Evolutionary conservation across 139 green algal genomes (phyloP).

Genomic region (Ettlia oleoabundans): DNA sequence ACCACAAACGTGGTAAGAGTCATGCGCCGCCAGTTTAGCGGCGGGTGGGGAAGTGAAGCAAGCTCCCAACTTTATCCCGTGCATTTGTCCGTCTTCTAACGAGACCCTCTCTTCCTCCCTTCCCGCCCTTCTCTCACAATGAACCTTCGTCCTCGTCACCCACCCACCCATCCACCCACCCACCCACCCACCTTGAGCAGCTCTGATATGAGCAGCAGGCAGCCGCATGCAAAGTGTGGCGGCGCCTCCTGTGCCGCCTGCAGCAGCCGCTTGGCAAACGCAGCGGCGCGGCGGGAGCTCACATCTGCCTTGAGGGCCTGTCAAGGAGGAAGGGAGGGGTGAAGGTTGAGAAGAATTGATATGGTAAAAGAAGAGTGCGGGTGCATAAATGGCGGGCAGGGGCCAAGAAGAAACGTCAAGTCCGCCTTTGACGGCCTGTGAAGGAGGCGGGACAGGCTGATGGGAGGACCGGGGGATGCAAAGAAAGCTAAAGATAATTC

Average conservation of each 20-base stretch:
- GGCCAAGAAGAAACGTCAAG: too few species aligned
- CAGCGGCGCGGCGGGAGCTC: constrained; percentile 67
- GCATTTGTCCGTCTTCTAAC: neutral
- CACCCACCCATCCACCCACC: neutral
- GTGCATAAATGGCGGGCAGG: too few species aligned
- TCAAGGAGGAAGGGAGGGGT: neutral
- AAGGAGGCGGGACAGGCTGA: neutral
- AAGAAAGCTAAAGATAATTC: neutral
- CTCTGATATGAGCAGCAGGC: constrained; percentile 84
- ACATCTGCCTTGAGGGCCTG: constrained; percentile 80
- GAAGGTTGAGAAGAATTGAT: neutral
- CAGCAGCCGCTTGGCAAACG: constrained; percentile 91
- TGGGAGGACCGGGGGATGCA: neutral
- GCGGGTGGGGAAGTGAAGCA: neutral
- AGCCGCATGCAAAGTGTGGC: constrained; percentile 84
- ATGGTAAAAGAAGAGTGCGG: too few species aligned
- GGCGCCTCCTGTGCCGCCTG: constrained; percentile 79
- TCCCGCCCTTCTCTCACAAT: too few species aligned
- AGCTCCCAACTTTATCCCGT: neutral
- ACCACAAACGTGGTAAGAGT: neutral
- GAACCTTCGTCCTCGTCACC: neutral
- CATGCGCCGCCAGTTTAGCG: neutral
- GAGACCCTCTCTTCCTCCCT: neutral
- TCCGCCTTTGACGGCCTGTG: neutral
- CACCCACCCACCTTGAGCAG: constrained; percentile 16